Evolutionary conservation across 2,329 filamentous ascomycete genomes (phyloP).

Genomic region (Ophiostoma pallidulum): DNA sequence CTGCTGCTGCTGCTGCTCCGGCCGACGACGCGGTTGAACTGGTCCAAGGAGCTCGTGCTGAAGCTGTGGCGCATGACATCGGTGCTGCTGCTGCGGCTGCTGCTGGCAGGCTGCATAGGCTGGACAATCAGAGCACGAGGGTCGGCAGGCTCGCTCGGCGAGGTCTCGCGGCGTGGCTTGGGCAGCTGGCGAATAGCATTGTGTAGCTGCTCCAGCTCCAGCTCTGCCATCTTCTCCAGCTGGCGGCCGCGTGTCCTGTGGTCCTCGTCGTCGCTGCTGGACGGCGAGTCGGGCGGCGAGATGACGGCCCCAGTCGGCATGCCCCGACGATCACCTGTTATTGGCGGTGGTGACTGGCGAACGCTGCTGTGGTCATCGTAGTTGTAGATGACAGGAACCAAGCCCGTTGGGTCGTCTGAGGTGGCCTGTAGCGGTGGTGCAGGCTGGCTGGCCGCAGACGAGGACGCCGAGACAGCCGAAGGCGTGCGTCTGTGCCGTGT

Average conservation of each 20-base stretch:
- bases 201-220: constrained; percentile 61
- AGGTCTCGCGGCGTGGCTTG: constrained; percentile 51
- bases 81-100: constrained; percentile 20
- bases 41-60: constrained; percentile 36
- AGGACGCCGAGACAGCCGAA: constrained; percentile 31
- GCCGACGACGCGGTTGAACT: constrained; percentile 24
- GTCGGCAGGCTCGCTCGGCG: constrained; percentile 36
- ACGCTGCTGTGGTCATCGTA: constrained; percentile 38
- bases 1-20: constrained; percentile 37
- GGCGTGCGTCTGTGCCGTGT: constrained; percentile 53
- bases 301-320: constrained; percentile 81
- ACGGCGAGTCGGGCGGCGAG: constrained; percentile 79
- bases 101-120: constrained; percentile 24
- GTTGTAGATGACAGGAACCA: constrained; percentile 24
- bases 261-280: constrained; percentile 65
- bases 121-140: constrained; percentile 28
- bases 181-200: constrained; percentile 76
- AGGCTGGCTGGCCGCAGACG: constrained; percentile 27
- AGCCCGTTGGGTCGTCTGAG: constrained; percentile 39
- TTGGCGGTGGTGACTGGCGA: constrained; percentile 74
- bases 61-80: constrained; percentile 36
- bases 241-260: constrained; percentile 37
- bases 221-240: constrained; percentile 47
- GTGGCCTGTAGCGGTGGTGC: constrained; percentile 43
- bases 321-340: constrained; percentile 53